These are phyloP conservation scores for Vicia villosa DNA, from an alignment of 306 rosid species.

Conservation along the genomic window DNA sequence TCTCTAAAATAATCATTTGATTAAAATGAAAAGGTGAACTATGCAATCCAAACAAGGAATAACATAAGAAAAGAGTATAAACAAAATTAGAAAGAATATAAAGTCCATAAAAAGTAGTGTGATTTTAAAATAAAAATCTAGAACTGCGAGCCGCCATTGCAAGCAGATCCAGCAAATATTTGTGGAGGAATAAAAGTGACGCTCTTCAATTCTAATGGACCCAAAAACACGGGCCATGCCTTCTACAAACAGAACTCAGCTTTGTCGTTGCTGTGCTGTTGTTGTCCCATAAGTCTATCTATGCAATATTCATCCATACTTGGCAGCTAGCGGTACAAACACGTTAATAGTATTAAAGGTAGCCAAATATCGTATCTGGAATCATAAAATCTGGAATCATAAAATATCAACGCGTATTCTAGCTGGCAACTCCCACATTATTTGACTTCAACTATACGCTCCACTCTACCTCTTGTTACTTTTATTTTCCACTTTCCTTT, in stretches of 20 bases:
- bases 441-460: slow-evolving; percentile 31
- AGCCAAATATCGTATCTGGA: too few species aligned
- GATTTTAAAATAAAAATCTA: too few species aligned
- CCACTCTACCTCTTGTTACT: too few species aligned
- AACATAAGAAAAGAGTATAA: too few species aligned
- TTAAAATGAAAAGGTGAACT: too few species aligned
- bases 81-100: too few species aligned
- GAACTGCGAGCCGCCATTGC: background rate
- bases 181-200: background rate
- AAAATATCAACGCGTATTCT: slow-evolving; percentile 20
- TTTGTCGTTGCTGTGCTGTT: background rate
- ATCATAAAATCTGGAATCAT: too few species aligned
- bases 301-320: background rate
- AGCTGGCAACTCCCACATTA: slow-evolving; percentile 14
- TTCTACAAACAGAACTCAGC: background rate
- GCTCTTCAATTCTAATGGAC: background rate
- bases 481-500: too few species aligned
- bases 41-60: too few species aligned
- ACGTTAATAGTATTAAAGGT: background rate
- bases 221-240: background rate
- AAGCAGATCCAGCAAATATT: slow-evolving; percentile 9
- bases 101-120: too few species aligned
- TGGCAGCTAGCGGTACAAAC: background rate
- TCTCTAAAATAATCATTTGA: too few species aligned
- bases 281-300: too few species aligned